Evolutionary conservation across 2,329 filamentous ascomycete genomes (phyloP).

Genomic region (Niveomyces coronatus): DNA sequence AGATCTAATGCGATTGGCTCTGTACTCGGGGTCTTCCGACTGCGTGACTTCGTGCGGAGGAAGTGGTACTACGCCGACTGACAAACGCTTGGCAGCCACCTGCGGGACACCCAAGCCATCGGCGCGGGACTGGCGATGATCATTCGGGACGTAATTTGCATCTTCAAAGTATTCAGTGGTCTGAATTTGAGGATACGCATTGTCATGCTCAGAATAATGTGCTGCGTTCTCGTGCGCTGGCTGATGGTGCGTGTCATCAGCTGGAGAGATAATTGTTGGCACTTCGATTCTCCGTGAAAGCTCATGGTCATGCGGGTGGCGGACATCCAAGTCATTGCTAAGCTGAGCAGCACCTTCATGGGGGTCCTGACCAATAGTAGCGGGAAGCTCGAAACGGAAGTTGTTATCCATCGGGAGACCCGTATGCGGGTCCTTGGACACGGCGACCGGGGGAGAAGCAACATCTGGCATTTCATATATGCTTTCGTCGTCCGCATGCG

Average conservation of each 20-base stretch:
- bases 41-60: constrained; percentile 72
- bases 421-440: constrained; percentile 19
- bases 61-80: constrained; percentile 69
- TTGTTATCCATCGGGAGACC: constrained; percentile 12
- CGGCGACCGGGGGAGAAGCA: constrained; percentile 19
- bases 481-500: constrained; percentile 8
- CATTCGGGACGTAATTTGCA: constrained; percentile 17
- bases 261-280: constrained; percentile 16
- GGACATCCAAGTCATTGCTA: constrained; percentile 14
- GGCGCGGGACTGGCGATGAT: constrained; percentile 15
- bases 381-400: constrained; percentile 11
- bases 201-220: constrained; percentile 12
- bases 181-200: constrained; percentile 17
- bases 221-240: constrained; percentile 10
- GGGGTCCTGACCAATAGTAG: constrained; percentile 6
- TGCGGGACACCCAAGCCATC: constrained; percentile 43
- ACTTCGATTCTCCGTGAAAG: constrained; percentile 27
- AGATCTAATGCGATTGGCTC: constrained; percentile 91
- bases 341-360: constrained; percentile 12
- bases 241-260: constrained; percentile 13
- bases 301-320: constrained; percentile 18
- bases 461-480: constrained; percentile 21
- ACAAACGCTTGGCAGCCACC: constrained; percentile 48
- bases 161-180: constrained; percentile 25
- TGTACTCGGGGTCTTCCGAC: constrained; percentile 82